These are phyloP conservation scores for Phanerochaete sordida DNA, from an alignment of 768 basidiomycete species.

Conservation along the genomic window DNA sequence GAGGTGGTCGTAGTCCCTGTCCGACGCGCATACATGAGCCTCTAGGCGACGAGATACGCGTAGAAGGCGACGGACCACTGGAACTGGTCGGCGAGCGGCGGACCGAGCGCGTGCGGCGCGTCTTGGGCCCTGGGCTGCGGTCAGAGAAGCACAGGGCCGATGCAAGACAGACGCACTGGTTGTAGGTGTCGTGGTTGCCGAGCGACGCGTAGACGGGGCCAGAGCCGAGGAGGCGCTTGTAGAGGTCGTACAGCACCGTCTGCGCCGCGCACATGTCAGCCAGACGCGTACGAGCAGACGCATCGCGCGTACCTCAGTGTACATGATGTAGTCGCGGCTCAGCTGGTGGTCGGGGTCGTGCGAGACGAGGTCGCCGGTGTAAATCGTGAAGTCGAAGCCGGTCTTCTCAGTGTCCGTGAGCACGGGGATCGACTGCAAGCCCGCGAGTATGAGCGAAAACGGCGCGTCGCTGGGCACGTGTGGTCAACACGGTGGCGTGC, in stretches of 20 bases:
- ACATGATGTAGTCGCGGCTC: constrained; percentile 58
- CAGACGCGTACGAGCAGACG: background rate
- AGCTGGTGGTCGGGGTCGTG: constrained; percentile 67
- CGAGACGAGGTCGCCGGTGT: constrained; percentile 71
- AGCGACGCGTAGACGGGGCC: constrained; percentile 75
- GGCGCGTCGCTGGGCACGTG: constrained; percentile 52
- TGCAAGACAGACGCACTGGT: constrained; percentile 40
- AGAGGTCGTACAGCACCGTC: constrained; percentile 64
- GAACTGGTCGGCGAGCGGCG: constrained; percentile 53
- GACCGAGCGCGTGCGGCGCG: constrained; percentile 55
- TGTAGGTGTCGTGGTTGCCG: constrained; percentile 77
- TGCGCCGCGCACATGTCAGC: constrained; percentile 23
- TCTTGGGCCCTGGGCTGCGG: constrained; percentile 47
- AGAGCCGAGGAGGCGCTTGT: constrained; percentile 55
- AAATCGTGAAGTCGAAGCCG: constrained; percentile 64
- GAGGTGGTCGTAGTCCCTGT: constrained; percentile 76
- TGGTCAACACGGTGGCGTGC: no score
- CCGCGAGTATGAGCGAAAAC: constrained; percentile 53
- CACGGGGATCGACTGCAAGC: constrained; percentile 62
- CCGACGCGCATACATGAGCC: background rate
- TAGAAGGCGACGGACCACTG: constrained; percentile 45
- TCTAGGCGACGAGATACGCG: background rate
- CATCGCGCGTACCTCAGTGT: constrained; percentile 51
- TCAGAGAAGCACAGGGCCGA: background rate
- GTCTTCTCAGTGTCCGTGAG: constrained; percentile 56